Evolutionary conservation across 805 yeast species (phyloP).

Genomic region (Zygosaccharomyces gambellarensis): DNA sequence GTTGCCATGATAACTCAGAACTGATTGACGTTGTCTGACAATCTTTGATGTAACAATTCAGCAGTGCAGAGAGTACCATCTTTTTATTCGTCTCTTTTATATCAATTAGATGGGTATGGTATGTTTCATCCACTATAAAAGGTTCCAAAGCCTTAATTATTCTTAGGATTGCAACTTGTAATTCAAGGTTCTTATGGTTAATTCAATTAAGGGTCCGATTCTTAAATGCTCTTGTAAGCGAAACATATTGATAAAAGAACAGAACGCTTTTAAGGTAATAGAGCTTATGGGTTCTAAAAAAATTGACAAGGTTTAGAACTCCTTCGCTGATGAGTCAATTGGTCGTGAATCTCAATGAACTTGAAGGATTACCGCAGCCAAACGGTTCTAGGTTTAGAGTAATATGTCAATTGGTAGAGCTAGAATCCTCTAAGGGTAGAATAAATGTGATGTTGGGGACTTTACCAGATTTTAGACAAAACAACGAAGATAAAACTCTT

Average conservation of each 20-base stretch:
- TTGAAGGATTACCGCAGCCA: background rate
- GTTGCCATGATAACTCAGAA: slow-evolving; percentile 35
- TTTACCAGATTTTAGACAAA: slow-evolving; percentile 10
- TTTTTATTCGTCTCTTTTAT: background rate
- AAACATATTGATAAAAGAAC: background rate
- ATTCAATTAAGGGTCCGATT: slow-evolving; percentile 1
- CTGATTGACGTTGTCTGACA: background rate
- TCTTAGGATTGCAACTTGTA: slow-evolving; percentile 5
- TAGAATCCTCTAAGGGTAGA: slow-evolving; percentile 6
- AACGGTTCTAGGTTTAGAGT: slow-evolving; percentile 7
- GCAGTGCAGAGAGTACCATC: no score
- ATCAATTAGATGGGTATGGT: background rate
- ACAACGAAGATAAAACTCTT: slow-evolving; percentile 1
- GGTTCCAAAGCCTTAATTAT: background rate
- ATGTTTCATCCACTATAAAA: background rate
- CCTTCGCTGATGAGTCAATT: slow-evolving; percentile 13
- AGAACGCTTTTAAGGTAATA: background rate
- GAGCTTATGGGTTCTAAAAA: background rate
- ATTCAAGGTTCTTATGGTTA: background rate
- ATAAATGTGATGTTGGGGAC: slow-evolving; percentile 8
- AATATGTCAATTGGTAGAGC: slow-evolving; percentile 17
- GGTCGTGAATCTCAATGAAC: slow-evolving; percentile 9
- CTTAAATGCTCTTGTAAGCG: slow-evolving; percentile 2
- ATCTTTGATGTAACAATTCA: background rate
- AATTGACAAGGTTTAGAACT: background rate